Base-by-base conservation (phyloP, 2,329 filamentous ascomycete species). In the Phialemoniopsis sp. region DNA sequence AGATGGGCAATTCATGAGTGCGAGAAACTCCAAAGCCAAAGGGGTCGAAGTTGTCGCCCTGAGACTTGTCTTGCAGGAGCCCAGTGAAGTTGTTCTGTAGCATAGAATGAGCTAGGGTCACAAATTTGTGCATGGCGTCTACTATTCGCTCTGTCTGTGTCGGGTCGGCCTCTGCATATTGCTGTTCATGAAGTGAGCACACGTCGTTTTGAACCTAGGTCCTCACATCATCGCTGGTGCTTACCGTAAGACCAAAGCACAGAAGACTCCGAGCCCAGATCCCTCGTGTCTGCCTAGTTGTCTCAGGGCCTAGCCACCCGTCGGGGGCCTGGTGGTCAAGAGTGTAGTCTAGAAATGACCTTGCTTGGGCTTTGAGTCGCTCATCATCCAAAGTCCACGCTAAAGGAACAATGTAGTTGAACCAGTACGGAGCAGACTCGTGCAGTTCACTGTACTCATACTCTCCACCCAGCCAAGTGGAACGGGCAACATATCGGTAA, bases 381-480 rank as follows among this genome's bases (percentile, higher is more conserved):
- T 53, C 51, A 50, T 78, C 66, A 29, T 72, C 59, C 2, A 75
- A 53, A 0, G 57, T 54, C 46, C 72, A 80, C 1, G 77, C 74
- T 37, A 80, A 56, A 2, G 76, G 75, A 1, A 80, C 75, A 2
- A 80, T 57, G 3, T 69, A 71, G 48, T 80, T 80, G 54, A 78
- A 73, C 73, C 76, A 81, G 53, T 80, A 81, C 0, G 77, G 73
- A 15, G 73, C 62, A 1, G 66, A 73, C 57, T 80, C 77, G 46
- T 78, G 70, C 8, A 80, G 54, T n/a, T 57, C 59, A 40, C 68
- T 75, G 53, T 80, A 80, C 46, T 80, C 75, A 9, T 55, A 49
- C 14, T 59, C 49, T 4, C 70, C 39, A 3, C 38, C 38, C 10
- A 40, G 13, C 38, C 38, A 36, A 16, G 12, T 26, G 7, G 33